Conservation (phyloP, 1,284 basidiomycete species). For the Takashimella tepidaria region DNA sequence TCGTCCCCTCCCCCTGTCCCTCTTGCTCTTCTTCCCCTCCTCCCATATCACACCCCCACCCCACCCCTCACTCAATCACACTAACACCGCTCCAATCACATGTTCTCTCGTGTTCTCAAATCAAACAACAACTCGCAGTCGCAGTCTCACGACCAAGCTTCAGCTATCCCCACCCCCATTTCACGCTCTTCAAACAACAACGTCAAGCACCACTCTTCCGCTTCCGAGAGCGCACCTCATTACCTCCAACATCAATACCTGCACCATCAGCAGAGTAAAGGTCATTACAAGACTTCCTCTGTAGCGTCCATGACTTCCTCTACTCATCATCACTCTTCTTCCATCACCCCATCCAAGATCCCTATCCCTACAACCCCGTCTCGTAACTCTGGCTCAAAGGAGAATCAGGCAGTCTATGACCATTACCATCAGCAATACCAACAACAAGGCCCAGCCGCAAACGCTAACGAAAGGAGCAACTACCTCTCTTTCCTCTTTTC, state of each 20-base stretch:
- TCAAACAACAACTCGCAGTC: conserved; percentile 14
- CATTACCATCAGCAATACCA: background rate
- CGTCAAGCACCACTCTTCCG: conserved; percentile 24
- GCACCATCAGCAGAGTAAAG: background rate
- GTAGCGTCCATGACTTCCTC: conserved; percentile 3
- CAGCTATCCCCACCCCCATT: conserved; percentile 7
- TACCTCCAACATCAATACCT: background rate
- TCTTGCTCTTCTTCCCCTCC: background rate
- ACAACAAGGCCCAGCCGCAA: no score
- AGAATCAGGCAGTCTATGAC: conserved; percentile 20
- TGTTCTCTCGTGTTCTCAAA: conserved; percentile 39
- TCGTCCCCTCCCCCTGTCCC: background rate
- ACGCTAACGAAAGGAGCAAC: conserved; percentile 28
- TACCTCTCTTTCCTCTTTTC: conserved; percentile 43
- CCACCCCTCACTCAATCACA: background rate
- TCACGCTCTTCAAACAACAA: conserved; percentile 9
- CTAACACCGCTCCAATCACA: conserved; percentile 6
- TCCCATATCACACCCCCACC: conserved; percentile 1
- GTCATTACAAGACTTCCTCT: background rate
- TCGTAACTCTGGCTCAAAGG: conserved; percentile 15
- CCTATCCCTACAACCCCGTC: conserved; percentile 27
- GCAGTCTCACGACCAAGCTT: background rate
- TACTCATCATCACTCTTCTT: conserved; percentile 9
- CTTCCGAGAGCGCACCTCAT: background rate
- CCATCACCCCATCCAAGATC: conserved; percentile 34